Evolutionary conservation across 139 green algal species (phyloP).

Genomic region (Chlamydomonas schloesseri): DNA sequence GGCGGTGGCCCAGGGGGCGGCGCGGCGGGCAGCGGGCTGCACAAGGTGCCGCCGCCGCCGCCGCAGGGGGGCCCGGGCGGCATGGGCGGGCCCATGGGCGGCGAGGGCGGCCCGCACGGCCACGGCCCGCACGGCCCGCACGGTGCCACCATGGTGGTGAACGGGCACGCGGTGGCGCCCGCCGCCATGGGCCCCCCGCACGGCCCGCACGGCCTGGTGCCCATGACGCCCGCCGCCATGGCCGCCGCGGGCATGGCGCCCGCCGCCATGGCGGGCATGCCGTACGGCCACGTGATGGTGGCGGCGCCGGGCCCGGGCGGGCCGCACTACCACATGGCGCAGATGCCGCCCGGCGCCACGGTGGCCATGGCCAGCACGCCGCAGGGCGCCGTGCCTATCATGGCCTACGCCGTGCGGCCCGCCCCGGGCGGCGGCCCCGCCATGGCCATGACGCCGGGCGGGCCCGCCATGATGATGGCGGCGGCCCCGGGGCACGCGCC

Average conservation of each 20-base stretch:
- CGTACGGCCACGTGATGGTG: too few relatives aligned
- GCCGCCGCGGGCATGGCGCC: background rate
- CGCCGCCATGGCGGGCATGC: background rate
- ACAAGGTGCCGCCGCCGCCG: conserved; percentile 39
- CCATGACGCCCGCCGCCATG: conserved; percentile 15
- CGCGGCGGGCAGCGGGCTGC: background rate
- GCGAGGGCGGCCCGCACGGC: background rate
- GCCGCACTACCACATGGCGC: conserved; percentile 20
- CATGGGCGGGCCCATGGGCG: background rate
- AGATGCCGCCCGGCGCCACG: conserved; percentile 7
- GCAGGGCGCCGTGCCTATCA: conserved; percentile 20
- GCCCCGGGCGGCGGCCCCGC: background rate
- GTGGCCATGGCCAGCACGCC: background rate
- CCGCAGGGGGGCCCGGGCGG: conserved; percentile 28
- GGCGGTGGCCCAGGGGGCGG: background rate
- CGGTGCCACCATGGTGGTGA: conserved; percentile 1
- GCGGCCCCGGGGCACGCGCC: too few relatives aligned
- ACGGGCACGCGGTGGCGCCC: background rate
- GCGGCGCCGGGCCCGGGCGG: too few relatives aligned
- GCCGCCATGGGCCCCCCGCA: background rate
- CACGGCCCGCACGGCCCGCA: too few relatives aligned
- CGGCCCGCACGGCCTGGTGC: background rate
- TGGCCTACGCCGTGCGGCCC: conserved; percentile 11
- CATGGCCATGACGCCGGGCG: background rate
- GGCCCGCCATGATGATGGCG: background rate